A percentile compares a stretch with the other conserved stretches of the same genome.
These are phyloP conservation scores for Erysiphe neolycopersici DNA, from an alignment of 2,329 filamentous ascomycete species.

Conservation along the genomic window DNA sequence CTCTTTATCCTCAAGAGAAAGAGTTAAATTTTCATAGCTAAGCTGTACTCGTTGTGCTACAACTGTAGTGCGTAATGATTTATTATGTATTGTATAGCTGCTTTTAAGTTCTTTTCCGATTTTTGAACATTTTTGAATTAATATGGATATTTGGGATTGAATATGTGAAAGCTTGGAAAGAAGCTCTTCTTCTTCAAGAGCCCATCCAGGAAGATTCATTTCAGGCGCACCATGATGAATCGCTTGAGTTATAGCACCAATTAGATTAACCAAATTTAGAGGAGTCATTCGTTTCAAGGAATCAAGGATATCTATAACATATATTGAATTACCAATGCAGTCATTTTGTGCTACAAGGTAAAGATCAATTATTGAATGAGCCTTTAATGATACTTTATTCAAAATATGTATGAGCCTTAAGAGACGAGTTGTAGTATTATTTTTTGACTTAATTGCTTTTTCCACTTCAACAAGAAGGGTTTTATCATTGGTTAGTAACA, in stretches of 20 bases:
- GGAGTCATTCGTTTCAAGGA: constrained; percentile 33
- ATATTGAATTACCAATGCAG: constrained; percentile 23
- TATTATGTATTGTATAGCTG: constrained; percentile 45
- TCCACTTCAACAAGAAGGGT: constrained; percentile 22
- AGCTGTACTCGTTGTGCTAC: constrained; percentile 61
- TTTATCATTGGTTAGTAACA: constrained; percentile 32
- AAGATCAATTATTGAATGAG: constrained; percentile 17
- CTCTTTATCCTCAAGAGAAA: constrained; percentile 42
- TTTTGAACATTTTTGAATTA: constrained; percentile 21
- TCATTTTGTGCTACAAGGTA: constrained; percentile 34
- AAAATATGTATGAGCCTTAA: constrained; percentile 24
- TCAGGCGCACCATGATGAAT: constrained; percentile 6
- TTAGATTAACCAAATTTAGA: constrained; percentile 18
- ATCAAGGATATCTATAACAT: constrained; percentile 19
- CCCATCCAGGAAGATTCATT: constrained; percentile 11
- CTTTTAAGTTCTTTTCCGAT: constrained; percentile 32
- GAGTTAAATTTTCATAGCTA: constrained; percentile 42
- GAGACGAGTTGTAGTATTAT: constrained; percentile 17
- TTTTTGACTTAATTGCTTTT: constrained; percentile 13
- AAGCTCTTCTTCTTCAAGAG: constrained; percentile 6
- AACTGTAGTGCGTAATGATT: constrained; percentile 47
- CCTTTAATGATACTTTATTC: constrained; percentile 8
- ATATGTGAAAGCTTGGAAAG: constrained; percentile 10
- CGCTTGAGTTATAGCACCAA: constrained; percentile 17
- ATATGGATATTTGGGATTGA: constrained; percentile 19